Evolutionary conservation across 495 filamentous ascomycete species (phyloP).

Genomic region (Cenococcum geophilum): DNA sequence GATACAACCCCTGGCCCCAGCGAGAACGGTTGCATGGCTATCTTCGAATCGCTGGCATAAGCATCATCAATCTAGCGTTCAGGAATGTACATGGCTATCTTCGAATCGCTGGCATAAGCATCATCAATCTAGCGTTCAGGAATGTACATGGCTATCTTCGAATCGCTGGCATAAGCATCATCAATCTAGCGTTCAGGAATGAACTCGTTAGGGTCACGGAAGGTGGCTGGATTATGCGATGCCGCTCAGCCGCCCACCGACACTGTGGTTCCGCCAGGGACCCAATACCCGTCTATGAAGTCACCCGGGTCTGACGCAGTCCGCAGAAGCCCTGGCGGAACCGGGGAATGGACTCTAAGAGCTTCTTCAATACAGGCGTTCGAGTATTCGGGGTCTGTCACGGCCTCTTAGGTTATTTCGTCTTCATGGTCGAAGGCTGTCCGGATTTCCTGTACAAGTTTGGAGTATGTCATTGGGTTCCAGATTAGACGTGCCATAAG

Average conservation of each 20-base stretch:
- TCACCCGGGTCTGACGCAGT: conserved; percentile 44
- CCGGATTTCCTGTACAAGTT: conserved; percentile 27
- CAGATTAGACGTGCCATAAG: conserved; percentile 27
- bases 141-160: conserved; percentile 30
- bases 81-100: conserved; percentile 32
- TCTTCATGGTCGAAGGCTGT: conserved; percentile 21
- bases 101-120: conserved; percentile 23
- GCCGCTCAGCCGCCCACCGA: conserved; percentile 24
- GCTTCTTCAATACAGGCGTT: conserved; percentile 49
- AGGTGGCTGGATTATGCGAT: conserved; percentile 29
- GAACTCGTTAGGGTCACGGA: conserved; percentile 31
- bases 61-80: conserved; percentile 19
- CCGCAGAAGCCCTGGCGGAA: conserved; percentile 45
- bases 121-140: too few species aligned
- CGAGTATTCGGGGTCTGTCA: conserved; percentile 40
- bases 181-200: conserved; percentile 35
- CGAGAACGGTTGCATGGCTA: conserved; percentile 32
- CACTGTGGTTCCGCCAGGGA: conserved; percentile 35
- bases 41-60: conserved; percentile 29
- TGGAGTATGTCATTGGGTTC: conserved; percentile 11
- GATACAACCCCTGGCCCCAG: conserved; percentile 35
- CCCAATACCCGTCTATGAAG: conserved; percentile 37
- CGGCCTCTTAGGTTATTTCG: conserved; percentile 34
- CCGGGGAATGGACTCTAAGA: conserved; percentile 48
- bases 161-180: conserved; percentile 20